Evolutionary conservation across 73 alveolate species (phyloP), one percentile per base, ranked within the genome.

Genomic region (Paramecium pentaurelia): DNA sequence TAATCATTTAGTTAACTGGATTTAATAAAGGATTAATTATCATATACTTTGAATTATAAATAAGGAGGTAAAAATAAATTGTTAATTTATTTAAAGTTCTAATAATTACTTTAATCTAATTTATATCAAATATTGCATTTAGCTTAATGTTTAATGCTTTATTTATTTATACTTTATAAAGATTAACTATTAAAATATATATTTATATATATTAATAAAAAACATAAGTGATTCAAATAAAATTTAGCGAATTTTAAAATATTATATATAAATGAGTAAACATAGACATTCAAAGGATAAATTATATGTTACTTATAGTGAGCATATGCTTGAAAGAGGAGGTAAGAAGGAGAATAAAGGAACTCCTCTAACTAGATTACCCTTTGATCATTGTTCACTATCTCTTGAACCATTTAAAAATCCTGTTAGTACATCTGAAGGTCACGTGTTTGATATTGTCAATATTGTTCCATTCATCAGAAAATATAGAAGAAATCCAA

Each of bases 401-500:
- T 58, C 97, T 14, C 93, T 97, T 68, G 86, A 58, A 11, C 99
- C 99, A 8, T 97, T 97, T 92, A 83, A 95, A 36, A 94, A 94
- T 86, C 98, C 99, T 18, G 96, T 89, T 77, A 96, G 99, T 92
- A 96, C 99, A 60, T 94, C 93, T 40, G 99, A 98, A 38, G 99
- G 99, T 8, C 88, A 86, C 45, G 95, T 98, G 11, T 98, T 96
- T 93, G 98, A 97, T 77, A 92, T 97, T 16, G 92, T 95, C 54
- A 95, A 94, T 51, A 97, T 98, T 75, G 95, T 97, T 64, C 99
- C 99, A 60, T 97, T 96, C 91, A 94, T 98, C 6, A 94, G 96
- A 75, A 98, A 97, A 88, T 93, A 95, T 91, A 93, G 85, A 59
- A 93, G 95, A 95, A 97, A 97, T 86, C 99, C 99, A 27, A 93